Base-by-base conservation (phyloP, 1,139 yeast genomes). In the Blastobotrys petasosporus region DNA sequence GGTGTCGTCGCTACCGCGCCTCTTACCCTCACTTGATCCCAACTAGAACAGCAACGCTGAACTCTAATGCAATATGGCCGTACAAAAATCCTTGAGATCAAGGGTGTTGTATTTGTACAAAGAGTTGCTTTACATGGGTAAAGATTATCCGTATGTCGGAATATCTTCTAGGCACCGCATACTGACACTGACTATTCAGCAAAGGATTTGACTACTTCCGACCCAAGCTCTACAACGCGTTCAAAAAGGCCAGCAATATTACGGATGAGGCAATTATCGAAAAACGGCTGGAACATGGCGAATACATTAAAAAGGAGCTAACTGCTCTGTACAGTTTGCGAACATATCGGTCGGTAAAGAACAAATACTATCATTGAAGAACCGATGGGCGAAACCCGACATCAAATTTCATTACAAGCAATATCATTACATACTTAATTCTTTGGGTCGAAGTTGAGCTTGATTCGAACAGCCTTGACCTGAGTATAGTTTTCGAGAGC, bases 401-500 rank as follows among this genome's bases (percentile, higher is more conserved):
- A 4, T 11, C 13, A 11, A 30, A 30, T 4, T 11, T 30, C n/a
- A 30, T 11, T 32, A 32, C 13, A 32, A 32, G n/a, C 13, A 13
- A 16, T 17, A 6, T 9, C n/a, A 8, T 7, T 31, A 29, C 31
- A 13, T 30, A 36, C 17, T 41, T 41, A 44, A 3, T 40, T 28
- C 25, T 33, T 35, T 13, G 44, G 38, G 9, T 44, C 42, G 11
- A 41, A 28, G 23, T 44, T 31, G 23, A 46, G 32, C 31, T 32
- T 13, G 42, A 47, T 44, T 41, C 50, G 37, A 87, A 82, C 88
- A 52, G 90, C 83, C 76, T 84, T 85, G 60, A 71, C 70, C 71
- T 85, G 92, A 52, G 83, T 76, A 75, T 85, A 85, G 77, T 82
- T 82, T 59, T 81, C 85, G 60, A 85, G 76, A 44, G 86, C 92